Evolutionary conservation across 1,284 basidiomycete genomes (phyloP).

Genomic region (Rhodotorula sp.): DNA sequence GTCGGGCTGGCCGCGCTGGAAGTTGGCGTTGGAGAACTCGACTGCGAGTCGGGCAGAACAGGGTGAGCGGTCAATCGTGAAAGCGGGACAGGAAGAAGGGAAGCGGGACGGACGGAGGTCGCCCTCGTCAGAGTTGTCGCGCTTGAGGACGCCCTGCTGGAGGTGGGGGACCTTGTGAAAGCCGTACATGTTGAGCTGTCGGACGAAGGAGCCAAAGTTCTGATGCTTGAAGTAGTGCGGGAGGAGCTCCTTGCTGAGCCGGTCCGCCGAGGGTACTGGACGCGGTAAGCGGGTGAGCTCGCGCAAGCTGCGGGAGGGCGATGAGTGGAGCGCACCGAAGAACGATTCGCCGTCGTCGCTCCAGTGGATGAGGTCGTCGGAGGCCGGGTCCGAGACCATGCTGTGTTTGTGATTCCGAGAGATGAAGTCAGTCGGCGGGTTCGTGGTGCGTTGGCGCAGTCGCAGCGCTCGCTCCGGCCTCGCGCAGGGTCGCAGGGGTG

Average conservation of each 20-base stretch:
- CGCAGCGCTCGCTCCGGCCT: too few species aligned
- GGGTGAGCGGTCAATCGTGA: not conserved
- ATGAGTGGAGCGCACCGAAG: conserved; percentile 63
- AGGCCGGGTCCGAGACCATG: conserved; percentile 85
- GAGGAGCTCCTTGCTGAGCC: conserved; percentile 85
- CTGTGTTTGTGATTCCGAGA: conserved; percentile 53
- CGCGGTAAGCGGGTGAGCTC: not conserved
- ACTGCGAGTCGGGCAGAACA: conserved; percentile 5
- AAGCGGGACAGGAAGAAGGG: too few species aligned
- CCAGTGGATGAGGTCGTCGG: conserved; percentile 85
- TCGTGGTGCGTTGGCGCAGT: not conserved
- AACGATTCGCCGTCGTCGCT: conserved; percentile 85
- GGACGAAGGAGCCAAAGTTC: conserved; percentile 90
- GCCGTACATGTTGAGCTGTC: conserved; percentile 97
- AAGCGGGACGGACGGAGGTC: conserved; percentile 70
- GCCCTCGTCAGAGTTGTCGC: conserved; percentile 67
- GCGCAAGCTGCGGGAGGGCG: not conserved
- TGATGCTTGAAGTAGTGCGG: conserved; percentile 95
- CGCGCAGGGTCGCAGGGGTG: too few species aligned
- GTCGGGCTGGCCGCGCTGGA: conserved; percentile 85
- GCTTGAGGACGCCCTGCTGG: conserved; percentile 82
- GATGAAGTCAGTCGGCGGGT: conserved; percentile 12
- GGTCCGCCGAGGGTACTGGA: conserved; percentile 89
- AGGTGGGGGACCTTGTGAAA: conserved; percentile 78
- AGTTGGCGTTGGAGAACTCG: conserved; percentile 85